Evolutionary conservation across 257 asterid genomes (phyloP).

Genomic region (Ehretia macrophylla): DNA sequence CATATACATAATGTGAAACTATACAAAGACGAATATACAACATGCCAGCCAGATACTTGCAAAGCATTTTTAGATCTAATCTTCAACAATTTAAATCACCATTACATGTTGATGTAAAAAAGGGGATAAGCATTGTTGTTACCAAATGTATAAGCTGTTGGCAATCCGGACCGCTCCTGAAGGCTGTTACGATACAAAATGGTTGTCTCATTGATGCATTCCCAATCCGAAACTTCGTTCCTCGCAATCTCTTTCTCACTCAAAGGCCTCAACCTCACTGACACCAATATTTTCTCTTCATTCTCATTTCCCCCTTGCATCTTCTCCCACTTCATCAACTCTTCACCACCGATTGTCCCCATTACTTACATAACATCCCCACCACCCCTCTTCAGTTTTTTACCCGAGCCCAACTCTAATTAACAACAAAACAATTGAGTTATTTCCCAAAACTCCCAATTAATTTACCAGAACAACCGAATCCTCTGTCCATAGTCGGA

Average conservation of each 20-base stretch:
- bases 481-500: neutral
- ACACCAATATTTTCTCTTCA: slow-evolving; percentile 88
- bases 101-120: neutral
- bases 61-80: too few species aligned
- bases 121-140: slow-evolving; percentile 18
- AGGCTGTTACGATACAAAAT: slow-evolving; percentile 95
- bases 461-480: neutral
- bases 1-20: too few species aligned
- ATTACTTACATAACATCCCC: slow-evolving; percentile 27
- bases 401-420: slow-evolving; percentile 25
- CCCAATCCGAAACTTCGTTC: slow-evolving; percentile 96
- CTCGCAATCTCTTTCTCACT: slow-evolving; percentile 79
- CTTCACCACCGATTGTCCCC: slow-evolving; percentile 92
- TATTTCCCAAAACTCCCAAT: slow-evolving; percentile 4
- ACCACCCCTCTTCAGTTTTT: slow-evolving; percentile 19
- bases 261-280: slow-evolving; percentile 94
- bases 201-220: slow-evolving; percentile 89
- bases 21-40: too few species aligned
- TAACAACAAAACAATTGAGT: slow-evolving; percentile 8
- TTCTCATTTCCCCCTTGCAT: slow-evolving; percentile 52
- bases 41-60: too few species aligned
- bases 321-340: slow-evolving; percentile 74
- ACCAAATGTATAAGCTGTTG: slow-evolving; percentile 91
- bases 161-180: slow-evolving; percentile 94
- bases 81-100: too few species aligned